Percentiles rank a stretch among this genome's conserved stretches.
phyloP scores from a whole-genome alignment of 805 yeast species.

The Teunomyces gatunensis region DNA sequence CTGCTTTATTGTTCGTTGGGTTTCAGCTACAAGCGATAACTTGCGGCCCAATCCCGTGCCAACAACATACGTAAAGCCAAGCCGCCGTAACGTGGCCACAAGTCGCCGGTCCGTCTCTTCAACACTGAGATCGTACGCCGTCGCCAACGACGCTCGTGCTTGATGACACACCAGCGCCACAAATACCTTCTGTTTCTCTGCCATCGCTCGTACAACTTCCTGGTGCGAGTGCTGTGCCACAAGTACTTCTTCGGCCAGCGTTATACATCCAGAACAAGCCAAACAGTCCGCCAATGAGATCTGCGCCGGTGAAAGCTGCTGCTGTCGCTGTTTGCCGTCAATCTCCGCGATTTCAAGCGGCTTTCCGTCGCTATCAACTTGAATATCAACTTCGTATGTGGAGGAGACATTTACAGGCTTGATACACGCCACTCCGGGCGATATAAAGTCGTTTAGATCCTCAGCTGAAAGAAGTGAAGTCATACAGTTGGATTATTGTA shows the following conservation, averaged over 20 bases:
- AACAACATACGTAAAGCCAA: slow-evolving; percentile 72
- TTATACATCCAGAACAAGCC: slow-evolving; percentile 96
- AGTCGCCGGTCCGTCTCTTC: slow-evolving; percentile 57
- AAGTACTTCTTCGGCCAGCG: slow-evolving; percentile 93
- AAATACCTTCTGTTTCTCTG: slow-evolving; percentile 38
- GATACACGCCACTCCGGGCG: slow-evolving; percentile 92
- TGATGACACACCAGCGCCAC: slow-evolving; percentile 86
- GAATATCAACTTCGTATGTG: slow-evolving; percentile 48
- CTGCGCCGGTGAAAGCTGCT: slow-evolving; percentile 70
- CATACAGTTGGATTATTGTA: slow-evolving; percentile 42
- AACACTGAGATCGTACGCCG: slow-evolving; percentile 54
- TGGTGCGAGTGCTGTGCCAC: slow-evolving; percentile 88
- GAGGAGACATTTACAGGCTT: slow-evolving; percentile 64
- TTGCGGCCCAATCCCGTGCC: slow-evolving; percentile 84
- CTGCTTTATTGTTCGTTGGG: slow-evolving; percentile 44
- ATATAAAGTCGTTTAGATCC: slow-evolving; percentile 89
- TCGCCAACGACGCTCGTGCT: slow-evolving; percentile 76
- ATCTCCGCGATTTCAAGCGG: slow-evolving; percentile 68
- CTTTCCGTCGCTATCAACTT: slow-evolving; percentile 55
- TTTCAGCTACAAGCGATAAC: slow-evolving; percentile 50
- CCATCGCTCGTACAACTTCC: slow-evolving; percentile 63
- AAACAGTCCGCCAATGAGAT: slow-evolving; percentile 89
- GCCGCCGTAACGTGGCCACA: slow-evolving; percentile 52
- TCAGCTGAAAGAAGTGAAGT: slow-evolving; percentile 85
- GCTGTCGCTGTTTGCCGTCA: slow-evolving; percentile 48